These are phyloP conservation scores for Picea glauca DNA, from an alignment of 75 land plant genomes.

Conservation along the genomic window DNA sequence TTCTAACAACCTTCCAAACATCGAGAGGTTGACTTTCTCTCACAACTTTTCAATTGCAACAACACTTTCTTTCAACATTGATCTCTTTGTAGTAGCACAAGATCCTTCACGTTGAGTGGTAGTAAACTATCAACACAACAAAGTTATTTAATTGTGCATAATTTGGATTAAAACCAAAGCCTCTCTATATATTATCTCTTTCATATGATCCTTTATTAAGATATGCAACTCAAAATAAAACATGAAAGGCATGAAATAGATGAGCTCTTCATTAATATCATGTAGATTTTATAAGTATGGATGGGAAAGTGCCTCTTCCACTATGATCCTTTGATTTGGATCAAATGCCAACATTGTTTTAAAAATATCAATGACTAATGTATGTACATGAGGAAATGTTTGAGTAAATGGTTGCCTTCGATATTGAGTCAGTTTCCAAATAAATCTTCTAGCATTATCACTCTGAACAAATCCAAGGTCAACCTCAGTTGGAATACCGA, in stretches of 20 bases:
- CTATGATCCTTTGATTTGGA: conserved; percentile 70
- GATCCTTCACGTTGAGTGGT: too few relatives aligned
- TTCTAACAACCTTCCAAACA: too few relatives aligned
- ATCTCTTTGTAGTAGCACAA: too few relatives aligned
- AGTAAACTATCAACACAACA: neutral
- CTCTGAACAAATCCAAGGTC: conserved; percentile 63
- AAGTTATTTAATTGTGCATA: conserved; percentile 23
- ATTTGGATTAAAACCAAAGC: conserved; percentile 53
- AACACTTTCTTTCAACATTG: too few relatives aligned
- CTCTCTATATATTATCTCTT: conserved; percentile 68
- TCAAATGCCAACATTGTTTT: conserved; percentile 85
- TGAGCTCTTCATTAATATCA: conserved; percentile 68
- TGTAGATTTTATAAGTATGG: conserved; percentile 70
- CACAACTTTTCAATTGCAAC: too few relatives aligned
- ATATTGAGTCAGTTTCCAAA: conserved; percentile 46
- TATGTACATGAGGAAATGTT: conserved; percentile 61
- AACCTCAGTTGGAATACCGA: conserved; percentile 71
- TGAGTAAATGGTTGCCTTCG: conserved; percentile 53
- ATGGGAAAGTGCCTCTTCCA: conserved; percentile 71
- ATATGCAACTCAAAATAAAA: conserved; percentile 71
- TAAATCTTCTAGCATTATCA: conserved; percentile 26
- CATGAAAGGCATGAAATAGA: conserved; percentile 53
- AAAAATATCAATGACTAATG: conserved; percentile 66
- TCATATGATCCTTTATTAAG: conserved; percentile 67
- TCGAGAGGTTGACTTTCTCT: too few relatives aligned